These are phyloP conservation scores for Scedosporium minutisporum DNA, from an alignment of 2,329 filamentous ascomycete species.

Conservation along the genomic window DNA sequence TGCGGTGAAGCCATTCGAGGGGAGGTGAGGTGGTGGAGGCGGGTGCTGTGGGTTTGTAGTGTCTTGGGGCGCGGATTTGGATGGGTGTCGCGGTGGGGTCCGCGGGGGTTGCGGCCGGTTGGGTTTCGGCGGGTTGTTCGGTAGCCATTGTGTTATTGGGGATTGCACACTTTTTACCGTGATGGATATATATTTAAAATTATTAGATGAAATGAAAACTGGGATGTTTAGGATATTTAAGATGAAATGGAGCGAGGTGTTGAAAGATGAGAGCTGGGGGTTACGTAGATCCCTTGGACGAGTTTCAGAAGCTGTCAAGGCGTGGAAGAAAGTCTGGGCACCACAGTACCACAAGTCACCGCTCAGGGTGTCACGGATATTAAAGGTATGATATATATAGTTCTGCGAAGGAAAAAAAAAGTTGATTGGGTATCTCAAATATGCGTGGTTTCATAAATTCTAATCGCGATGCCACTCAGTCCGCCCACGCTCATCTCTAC, in stretches of 20 bases:
- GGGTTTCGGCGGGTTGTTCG: neutral
- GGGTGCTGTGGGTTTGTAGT: neutral
- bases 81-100: neutral
- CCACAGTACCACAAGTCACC: neutral
- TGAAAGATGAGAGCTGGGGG: neutral
- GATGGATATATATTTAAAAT: neutral
- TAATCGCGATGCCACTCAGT: neutral
- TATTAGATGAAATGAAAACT: neutral
- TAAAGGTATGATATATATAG: neutral
- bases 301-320: conserved; percentile 3
- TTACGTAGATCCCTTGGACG: neutral
- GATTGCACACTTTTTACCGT: neutral
- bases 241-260: neutral
- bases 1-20: conserved; percentile 51
- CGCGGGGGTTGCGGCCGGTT: neutral
- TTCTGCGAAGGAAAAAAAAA: neutral
- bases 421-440: conserved; percentile 3
- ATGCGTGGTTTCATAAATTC: neutral
- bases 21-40: conserved; percentile 28
- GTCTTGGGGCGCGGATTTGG: conserved; percentile 2
- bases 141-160: neutral
- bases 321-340: neutral
- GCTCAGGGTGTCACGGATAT: neutral
- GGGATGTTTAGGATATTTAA: neutral
- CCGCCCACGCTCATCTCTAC: neutral